Evolutionary conservation across 1,284 basidiomycete genomes (phyloP).

Genomic region (Cutaneotrichosporon arboriforme): DNA sequence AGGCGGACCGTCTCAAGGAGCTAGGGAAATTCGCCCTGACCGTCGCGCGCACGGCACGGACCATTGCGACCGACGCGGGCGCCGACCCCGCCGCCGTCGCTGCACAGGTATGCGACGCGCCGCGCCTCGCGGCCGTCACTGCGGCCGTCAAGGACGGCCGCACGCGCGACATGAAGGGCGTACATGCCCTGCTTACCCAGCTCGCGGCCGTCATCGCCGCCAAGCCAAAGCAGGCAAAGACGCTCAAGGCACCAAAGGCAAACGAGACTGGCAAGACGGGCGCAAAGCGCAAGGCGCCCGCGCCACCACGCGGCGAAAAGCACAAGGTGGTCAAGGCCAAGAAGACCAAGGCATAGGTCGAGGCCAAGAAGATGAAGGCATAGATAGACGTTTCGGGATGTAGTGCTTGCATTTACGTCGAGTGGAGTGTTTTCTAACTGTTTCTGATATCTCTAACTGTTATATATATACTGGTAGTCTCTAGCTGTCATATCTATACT

Average conservation of each 20-base stretch:
- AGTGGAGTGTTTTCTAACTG: too few species aligned
- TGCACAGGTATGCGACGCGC: slow-evolving; percentile 3
- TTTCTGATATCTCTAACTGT: too few species aligned
- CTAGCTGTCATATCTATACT: too few species aligned
- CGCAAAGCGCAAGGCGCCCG: slow-evolving; percentile 16
- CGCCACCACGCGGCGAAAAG: slow-evolving; percentile 17
- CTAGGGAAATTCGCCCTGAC: slow-evolving; percentile 66
- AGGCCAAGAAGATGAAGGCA: slow-evolving; percentile 14
- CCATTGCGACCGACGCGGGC: background rate
- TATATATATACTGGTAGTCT: too few species aligned
- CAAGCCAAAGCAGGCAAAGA: slow-evolving; percentile 20
- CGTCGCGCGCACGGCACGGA: slow-evolving; percentile 61
- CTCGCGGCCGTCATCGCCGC: slow-evolving; percentile 40
- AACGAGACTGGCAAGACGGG: slow-evolving; percentile 18
- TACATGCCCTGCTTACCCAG: slow-evolving; percentile 55
- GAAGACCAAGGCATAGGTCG: slow-evolving; percentile 9
- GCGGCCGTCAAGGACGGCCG: slow-evolving; percentile 48
- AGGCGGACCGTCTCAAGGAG: slow-evolving; percentile 69
- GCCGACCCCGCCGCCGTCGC: background rate
- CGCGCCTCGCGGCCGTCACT: slow-evolving; percentile 31
- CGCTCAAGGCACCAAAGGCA: slow-evolving; percentile 23
- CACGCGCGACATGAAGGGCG: slow-evolving; percentile 51
- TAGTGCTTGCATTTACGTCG: slow-evolving; percentile 7
- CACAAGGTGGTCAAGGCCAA: slow-evolving; percentile 15
- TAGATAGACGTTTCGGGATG: slow-evolving; percentile 9